Conservation (phyloP, 2,329 filamentous ascomycete species). For the Arthrobotrys iridis region DNA sequence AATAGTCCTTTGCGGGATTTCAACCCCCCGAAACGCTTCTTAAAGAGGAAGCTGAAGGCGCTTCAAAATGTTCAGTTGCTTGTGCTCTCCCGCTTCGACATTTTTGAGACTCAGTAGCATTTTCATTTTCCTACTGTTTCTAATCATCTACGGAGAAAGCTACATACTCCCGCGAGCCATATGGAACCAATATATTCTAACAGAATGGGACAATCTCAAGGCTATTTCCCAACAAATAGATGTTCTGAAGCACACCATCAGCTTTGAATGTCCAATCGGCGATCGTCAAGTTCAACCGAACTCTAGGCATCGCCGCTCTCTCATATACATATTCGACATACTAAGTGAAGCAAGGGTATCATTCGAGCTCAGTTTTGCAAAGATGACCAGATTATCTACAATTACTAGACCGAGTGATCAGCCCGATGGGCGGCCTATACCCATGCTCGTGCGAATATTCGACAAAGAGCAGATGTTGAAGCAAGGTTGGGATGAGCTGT, state of each 20-base stretch:
- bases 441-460: not conserved
- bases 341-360: not conserved
- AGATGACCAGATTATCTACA: not conserved
- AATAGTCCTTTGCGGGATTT: too few relatives aligned
- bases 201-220: not conserved
- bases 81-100: too few relatives aligned
- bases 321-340: not conserved
- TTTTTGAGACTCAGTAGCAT: too few relatives aligned
- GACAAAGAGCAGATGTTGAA: not conserved
- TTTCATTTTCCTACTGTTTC: not conserved
- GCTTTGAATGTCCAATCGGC: not conserved
- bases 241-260: not conserved
- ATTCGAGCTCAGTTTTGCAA: not conserved
- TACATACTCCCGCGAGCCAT: not conserved
- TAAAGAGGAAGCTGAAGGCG: too few relatives aligned
- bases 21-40: too few relatives aligned
- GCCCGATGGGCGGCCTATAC: not conserved
- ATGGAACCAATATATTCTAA: not conserved
- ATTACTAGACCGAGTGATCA: not conserved
- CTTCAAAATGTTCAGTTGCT: too few relatives aligned
- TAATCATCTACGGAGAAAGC: not conserved
- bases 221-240: not conserved
- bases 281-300: not conserved
- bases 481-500: not conserved
- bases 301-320: not conserved